Evolutionary conservation across 2,329 filamentous ascomycete genomes (phyloP).

Genomic region (Hirsutella rhossiliensis): DNA sequence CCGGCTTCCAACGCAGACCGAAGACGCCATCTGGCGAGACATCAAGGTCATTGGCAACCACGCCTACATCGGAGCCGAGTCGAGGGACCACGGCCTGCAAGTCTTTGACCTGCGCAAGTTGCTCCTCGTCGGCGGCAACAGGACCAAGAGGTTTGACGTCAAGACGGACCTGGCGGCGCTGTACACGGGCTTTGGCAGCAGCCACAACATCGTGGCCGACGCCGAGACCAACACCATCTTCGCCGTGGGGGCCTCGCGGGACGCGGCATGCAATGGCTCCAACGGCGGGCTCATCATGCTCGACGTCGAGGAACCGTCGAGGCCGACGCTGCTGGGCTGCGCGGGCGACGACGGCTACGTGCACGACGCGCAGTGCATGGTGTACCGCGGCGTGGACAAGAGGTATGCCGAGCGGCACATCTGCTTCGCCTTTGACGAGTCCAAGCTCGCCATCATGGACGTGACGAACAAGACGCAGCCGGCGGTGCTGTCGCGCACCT

Average conservation of each 20-base stretch:
- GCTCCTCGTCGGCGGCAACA: conserved; percentile 28
- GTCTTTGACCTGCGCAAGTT: conserved; percentile 50
- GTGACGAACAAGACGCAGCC: conserved; percentile 32
- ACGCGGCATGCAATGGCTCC: conserved; percentile 19
- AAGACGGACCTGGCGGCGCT: conserved; percentile 22
- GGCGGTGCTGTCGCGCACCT: conserved; percentile 35
- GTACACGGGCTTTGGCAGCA: conserved; percentile 26
- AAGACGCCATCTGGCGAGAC: conserved; percentile 24
- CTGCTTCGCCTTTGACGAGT: conserved; percentile 14
- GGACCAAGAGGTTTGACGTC: conserved; percentile 19
- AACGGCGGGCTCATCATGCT: conserved; percentile 40
- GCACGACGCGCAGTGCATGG: conserved; percentile 41
- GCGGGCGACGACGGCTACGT: conserved; percentile 37
- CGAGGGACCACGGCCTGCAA: conserved; percentile 42
- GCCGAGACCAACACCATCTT: conserved; percentile 33
- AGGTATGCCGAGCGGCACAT: conserved; percentile 25
- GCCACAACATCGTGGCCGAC: conserved; percentile 39
- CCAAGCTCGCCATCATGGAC: conserved; percentile 24
- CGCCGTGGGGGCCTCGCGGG: conserved; percentile 27
- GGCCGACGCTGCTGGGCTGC: conserved; percentile 39
- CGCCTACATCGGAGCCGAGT: conserved; percentile 29
- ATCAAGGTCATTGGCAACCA: conserved; percentile 26
- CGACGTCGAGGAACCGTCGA: conserved; percentile 26
- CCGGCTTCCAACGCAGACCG: conserved; percentile 30
- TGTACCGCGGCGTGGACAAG: conserved; percentile 36